Evolutionary conservation across 495 filamentous ascomycete species (phyloP), one percentile per base, ranked within the genome.

Genomic region (Tuber melanosporum): DNA sequence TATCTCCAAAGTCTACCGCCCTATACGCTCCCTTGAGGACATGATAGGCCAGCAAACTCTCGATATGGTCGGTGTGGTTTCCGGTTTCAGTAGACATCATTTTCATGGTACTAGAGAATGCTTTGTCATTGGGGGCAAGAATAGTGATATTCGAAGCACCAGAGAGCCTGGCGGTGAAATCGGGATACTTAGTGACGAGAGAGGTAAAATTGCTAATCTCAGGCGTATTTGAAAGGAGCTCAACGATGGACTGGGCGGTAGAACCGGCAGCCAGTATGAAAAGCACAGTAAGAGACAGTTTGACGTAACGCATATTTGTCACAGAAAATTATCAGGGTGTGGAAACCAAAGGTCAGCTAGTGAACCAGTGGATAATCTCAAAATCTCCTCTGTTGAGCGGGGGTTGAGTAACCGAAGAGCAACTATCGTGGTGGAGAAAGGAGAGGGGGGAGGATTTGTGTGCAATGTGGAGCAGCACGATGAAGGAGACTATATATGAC

Each of bases 101-200:
- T 10, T 80, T 81, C 14, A 85, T 82, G 46, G 89, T 82, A 26
- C 82, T 81, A 6, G 70, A 62, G 32, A 92, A 83, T 1, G 91
- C 91, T 42, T 87, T 83, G 81, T 93, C 90, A 83, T 83, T 87
- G 0, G 91, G 91, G 0, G 91, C 91, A 14, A 93, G 84, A 72
- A 92, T 85, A 20, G 91, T 92, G 80, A 92, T 85, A 79, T 91
- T 88, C 4, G 77, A 75, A 8, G 87, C 85, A n/a, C 52, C 75
- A 45, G 80, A 80, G n/a, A 92, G 81, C 1, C 84, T 72, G 3
- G 80, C 36, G 41, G 86, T 72, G 42, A 90, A 72, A 10, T 77
- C 74, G 2, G 87, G 85, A 73, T 87, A 84, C 3, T 81, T 77
- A 14, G 78, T 66, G n/a, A 90, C 84, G 73, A 89, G 12, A 19